Conservation (phyloP, 2,329 filamentous ascomycete species). For the Aspergillus proliferans region DNA sequence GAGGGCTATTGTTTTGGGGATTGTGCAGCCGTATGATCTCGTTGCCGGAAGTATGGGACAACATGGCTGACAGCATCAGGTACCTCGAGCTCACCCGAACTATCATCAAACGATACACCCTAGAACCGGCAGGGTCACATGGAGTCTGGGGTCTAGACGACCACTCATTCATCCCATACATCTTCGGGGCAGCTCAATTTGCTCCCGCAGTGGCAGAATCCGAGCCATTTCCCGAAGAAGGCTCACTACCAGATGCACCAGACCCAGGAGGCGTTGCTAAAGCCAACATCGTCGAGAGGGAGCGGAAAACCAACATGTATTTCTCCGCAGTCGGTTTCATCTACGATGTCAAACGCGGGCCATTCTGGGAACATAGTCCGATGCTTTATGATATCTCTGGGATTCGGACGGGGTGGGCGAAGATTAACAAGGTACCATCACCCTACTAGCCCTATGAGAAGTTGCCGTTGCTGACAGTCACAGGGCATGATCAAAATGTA, state of each 20-base stretch:
- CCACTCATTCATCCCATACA: constrained; percentile 88
- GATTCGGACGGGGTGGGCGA: constrained; percentile 88
- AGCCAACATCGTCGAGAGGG: constrained; percentile 55
- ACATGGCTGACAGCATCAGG: constrained; percentile 35
- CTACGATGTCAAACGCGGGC: constrained; percentile 90
- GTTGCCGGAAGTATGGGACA: background rate
- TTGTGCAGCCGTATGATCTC: constrained; percentile 69
- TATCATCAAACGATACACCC: constrained; percentile 81
- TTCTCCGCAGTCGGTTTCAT: constrained; percentile 96
- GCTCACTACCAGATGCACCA: constrained; percentile 66
- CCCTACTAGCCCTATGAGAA: no score
- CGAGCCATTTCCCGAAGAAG: constrained; percentile 66
- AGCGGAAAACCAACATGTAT: constrained; percentile 72
- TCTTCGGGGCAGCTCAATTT: constrained; percentile 89
- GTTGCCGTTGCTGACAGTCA: background rate
- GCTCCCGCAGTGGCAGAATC: constrained; percentile 63
- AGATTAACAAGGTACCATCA: constrained; percentile 72
- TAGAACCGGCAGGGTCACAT: constrained; percentile 92
- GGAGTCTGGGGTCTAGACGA: constrained; percentile 99
- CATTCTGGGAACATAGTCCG: constrained; percentile 95
- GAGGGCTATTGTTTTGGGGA: constrained; percentile 70
- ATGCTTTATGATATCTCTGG: constrained; percentile 93
- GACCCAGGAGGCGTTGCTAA: constrained; percentile 65
- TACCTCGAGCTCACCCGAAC: constrained; percentile 75
- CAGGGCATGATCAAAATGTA: constrained; percentile 99